These are phyloP conservation scores for Chlorella ohadii DNA, from an alignment of 139 green algal species.

Conservation along the genomic window DNA sequence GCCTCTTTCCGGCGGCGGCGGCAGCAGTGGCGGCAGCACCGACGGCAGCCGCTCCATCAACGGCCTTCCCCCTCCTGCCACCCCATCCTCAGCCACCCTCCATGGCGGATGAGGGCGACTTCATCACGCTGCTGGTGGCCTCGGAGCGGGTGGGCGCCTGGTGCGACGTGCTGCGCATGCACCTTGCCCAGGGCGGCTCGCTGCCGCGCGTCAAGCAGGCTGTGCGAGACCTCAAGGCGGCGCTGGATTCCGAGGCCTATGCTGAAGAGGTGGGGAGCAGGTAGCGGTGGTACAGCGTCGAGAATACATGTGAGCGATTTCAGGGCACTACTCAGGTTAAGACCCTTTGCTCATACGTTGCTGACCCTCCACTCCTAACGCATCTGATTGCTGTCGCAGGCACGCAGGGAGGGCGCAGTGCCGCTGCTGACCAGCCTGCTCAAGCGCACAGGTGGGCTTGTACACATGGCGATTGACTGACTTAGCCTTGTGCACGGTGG, in stretches of 20 bases:
- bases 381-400: not conserved
- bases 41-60: no score
- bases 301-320: no score
- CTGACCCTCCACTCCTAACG: no score
- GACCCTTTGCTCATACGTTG: no score
- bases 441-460: constrained; percentile 20
- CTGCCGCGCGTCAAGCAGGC: not conserved
- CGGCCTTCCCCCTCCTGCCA: no score
- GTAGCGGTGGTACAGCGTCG: no score
- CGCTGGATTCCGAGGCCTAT: constrained; percentile 31
- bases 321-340: no score
- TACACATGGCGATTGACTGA: no score
- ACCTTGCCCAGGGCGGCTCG: not conserved
- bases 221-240: not conserved
- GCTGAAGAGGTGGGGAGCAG: constrained; percentile 30
- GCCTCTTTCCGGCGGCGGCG: no score
- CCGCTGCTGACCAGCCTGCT: constrained; percentile 21
- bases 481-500: no score
- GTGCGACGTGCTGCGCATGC: constrained; percentile 50
- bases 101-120: constrained; percentile 40
- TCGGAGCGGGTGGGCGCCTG: constrained; percentile 59
- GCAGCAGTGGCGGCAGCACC: no score
- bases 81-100: no score
- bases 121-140: constrained; percentile 71
- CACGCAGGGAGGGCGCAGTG: constrained; percentile 9